Evolutionary conservation across 352 stramenopile species (phyloP).

Genomic region (Thraustochytrium striatum): DNA sequence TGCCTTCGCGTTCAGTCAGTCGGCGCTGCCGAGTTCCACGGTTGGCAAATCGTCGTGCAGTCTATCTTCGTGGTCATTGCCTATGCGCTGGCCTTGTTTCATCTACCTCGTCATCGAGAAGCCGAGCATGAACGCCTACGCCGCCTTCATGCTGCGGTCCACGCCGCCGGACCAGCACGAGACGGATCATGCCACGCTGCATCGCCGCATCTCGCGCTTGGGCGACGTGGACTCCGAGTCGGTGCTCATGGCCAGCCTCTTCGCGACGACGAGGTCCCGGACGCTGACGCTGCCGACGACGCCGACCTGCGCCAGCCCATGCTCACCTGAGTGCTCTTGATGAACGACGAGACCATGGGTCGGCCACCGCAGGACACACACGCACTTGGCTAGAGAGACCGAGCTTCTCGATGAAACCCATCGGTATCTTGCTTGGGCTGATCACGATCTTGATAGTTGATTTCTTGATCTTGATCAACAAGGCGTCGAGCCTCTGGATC

Average conservation of each 20-base stretch:
- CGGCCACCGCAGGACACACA: too few species aligned
- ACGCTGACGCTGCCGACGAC: too few species aligned
- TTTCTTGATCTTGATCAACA: too few species aligned
- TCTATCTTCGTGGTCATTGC: slow-evolving; percentile 50
- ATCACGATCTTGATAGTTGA: too few species aligned
- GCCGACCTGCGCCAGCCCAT: too few species aligned
- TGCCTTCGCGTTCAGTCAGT: slow-evolving; percentile 17
- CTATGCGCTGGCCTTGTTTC: slow-evolving; percentile 44
- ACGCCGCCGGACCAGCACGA: neutral
- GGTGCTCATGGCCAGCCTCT: slow-evolving; percentile 6
- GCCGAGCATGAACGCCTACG: slow-evolving; percentile 47
- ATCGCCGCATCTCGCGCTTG: slow-evolving; percentile 16
- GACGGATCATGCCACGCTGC: neutral
- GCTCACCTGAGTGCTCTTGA: too few species aligned
- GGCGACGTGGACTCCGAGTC: slow-evolving; percentile 23
- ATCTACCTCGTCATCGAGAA: slow-evolving; percentile 56
- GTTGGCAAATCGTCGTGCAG: slow-evolving; percentile 48
- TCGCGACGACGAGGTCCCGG: too few species aligned
- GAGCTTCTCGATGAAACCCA: too few species aligned
- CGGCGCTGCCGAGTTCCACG: slow-evolving; percentile 13
- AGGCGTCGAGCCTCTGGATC: too few species aligned
- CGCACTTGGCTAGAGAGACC: too few species aligned
- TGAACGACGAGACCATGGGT: too few species aligned
- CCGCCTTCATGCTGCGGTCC: neutral
- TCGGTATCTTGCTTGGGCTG: too few species aligned